A percentile compares a stretch with the other conserved stretches of the same genome.
phyloP scores from a whole-genome alignment of 495 filamentous ascomycete species.

The Penicillium salamii region DNA sequence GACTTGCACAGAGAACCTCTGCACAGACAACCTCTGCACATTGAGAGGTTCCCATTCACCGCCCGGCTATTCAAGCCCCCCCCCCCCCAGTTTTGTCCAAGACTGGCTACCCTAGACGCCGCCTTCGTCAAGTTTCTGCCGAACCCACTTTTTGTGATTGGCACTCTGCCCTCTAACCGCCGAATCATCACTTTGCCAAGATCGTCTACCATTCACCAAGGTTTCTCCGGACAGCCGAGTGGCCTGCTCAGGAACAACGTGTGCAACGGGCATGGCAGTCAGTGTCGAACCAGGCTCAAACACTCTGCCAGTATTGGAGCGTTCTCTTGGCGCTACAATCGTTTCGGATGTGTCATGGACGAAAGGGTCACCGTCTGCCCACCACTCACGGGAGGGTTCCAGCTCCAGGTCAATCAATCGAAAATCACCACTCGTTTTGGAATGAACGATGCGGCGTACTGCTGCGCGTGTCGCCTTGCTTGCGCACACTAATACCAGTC shows the following conservation, averaged over 20 bases:
- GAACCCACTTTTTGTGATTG: slow-evolving; percentile 5
- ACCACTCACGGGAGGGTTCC: slow-evolving; percentile 1
- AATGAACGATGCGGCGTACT: slow-evolving; percentile 1
- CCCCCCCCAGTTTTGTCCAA: too few relatives aligned
- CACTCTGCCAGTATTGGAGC: neutral
- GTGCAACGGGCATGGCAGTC: too few relatives aligned
- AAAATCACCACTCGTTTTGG: slow-evolving; percentile 3
- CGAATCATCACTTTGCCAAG: slow-evolving; percentile 1
- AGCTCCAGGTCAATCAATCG: slow-evolving; percentile 8
- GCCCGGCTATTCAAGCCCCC: too few relatives aligned
- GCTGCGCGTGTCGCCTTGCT: slow-evolving; percentile 2
- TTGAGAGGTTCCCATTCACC: too few relatives aligned
- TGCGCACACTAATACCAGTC: slow-evolving; percentile 1
- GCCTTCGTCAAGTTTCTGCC: slow-evolving; percentile 6
- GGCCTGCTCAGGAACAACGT: neutral
- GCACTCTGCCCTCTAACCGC: neutral
- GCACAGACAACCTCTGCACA: too few relatives aligned
- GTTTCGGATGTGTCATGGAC: neutral
- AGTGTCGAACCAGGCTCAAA: too few relatives aligned
- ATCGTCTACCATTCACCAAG: neutral
- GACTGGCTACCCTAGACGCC: neutral
- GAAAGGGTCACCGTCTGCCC: neutral
- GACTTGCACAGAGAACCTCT: too few relatives aligned
- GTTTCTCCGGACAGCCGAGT: slow-evolving; percentile 1
- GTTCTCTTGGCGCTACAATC: neutral